A percentile compares a stretch with the other conserved stretches of the same genome.
These are phyloP conservation scores for Astrothelium subdiscretum DNA, from an alignment of 495 filamentous ascomycete species.

Conservation along the genomic window DNA sequence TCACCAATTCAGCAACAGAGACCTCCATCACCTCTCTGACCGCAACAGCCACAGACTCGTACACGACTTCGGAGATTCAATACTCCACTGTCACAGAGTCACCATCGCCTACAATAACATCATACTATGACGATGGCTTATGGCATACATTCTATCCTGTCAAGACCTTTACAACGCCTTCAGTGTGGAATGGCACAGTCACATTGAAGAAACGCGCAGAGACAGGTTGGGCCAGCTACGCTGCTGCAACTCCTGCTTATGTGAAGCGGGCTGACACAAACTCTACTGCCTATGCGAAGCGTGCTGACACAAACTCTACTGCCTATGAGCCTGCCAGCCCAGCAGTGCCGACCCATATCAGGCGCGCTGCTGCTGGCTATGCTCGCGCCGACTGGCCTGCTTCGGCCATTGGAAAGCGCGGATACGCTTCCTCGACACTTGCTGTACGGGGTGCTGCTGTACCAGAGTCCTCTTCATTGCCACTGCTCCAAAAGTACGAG, in stretches of 20 bases:
- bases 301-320: not conserved
- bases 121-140: constrained; percentile 20
- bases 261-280: not conserved
- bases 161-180: not conserved
- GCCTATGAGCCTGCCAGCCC: too few relatives aligned
- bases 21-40: not conserved
- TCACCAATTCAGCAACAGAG: not conserved
- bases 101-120: constrained; percentile 10
- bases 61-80: not conserved
- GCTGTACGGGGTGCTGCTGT: not conserved
- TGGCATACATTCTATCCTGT: constrained; percentile 20
- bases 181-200: not conserved
- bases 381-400: not conserved
- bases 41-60: not conserved
- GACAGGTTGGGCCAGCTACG: not conserved
- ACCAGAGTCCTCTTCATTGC: not conserved
- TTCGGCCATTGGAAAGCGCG: not conserved
- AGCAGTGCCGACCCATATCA: too few relatives aligned
- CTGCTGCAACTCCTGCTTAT: not conserved
- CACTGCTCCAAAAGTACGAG: not conserved
- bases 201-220: not conserved
- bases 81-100: constrained; percentile 8
- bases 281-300: not conserved
- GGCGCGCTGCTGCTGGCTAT: constrained; percentile 1
- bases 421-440: not conserved